These are phyloP conservation scores for Magnaporthiopsis poae DNA, from an alignment of 2,329 filamentous ascomycete species.

Conservation along the genomic window DNA sequence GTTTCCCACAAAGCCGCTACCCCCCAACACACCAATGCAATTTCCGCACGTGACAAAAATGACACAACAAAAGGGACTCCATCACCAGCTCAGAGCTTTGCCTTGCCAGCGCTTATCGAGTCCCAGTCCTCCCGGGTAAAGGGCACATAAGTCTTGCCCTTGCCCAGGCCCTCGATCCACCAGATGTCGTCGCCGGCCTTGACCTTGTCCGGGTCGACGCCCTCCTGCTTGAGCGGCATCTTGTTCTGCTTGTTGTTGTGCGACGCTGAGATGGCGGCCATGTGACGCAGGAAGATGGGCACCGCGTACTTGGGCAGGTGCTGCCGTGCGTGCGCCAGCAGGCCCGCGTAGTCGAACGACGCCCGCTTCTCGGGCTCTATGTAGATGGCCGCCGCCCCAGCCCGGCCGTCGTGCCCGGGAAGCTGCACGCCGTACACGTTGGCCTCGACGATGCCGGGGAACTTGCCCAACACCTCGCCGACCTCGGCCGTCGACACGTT, in stretches of 20 bases:
- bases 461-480: conserved; percentile 58
- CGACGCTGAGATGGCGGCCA: conserved; percentile 48
- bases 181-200: conserved; percentile 31
- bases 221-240: conserved; percentile 56
- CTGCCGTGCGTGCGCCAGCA: conserved; percentile 48
- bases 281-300: conserved; percentile 60
- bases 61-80: not conserved
- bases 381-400: conserved; percentile 51
- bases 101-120: conserved; percentile 18
- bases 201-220: conserved; percentile 47
- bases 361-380: conserved; percentile 13
- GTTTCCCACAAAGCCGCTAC: not conserved
- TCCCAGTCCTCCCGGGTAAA: conserved; percentile 53
- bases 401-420: conserved; percentile 72
- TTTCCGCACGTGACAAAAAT: not conserved
- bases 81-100: conserved; percentile 16
- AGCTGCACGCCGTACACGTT: conserved; percentile 78
- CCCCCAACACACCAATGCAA: not conserved
- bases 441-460: conserved; percentile 60
- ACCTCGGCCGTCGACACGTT: conserved; percentile 78
- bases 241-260: conserved; percentile 80
- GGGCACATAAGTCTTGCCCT: conserved; percentile 44
- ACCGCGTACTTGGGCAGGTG: conserved; percentile 65
- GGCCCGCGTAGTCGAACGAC: conserved; percentile 47
- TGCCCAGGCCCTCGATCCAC: conserved; percentile 50